Evolutionary conservation across 495 filamentous ascomycete species (phyloP), one percentile per base, ranked within the genome.

Genomic region (Hyaloscypha variabilis): DNA sequence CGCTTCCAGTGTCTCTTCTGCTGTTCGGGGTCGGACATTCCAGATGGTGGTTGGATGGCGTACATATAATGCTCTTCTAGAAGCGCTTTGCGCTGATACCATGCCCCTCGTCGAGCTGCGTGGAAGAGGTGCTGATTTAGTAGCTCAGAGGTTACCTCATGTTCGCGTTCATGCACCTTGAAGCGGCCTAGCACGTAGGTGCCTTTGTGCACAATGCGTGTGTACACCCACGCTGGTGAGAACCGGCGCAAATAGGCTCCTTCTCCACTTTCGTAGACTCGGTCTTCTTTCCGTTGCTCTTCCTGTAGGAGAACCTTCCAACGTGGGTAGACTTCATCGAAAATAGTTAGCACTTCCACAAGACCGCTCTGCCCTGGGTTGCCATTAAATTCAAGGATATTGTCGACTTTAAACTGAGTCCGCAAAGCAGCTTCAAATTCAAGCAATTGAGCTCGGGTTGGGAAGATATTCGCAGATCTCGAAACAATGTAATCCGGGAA

Each of bases 81-180:
- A 6, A 99, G 77, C 1, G 95, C 95, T 77, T 94, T 97, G 19
- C 95, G 91, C 75, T 97, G 93, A 72, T 97, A 98, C 95, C 95
- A 99, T 1, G 88, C 88, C 1, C 95, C 95, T 25, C 94, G 87
- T 28, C 94, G 84, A 17, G 92, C 84, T 46, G 89, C 81, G 73
- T 98, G 94, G 73, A 97, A 97, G 13, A 96, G 83, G 5, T 83
- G 86, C 70, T 98, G 95, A 21, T 74, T 75, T 3, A 99, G 89
- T 2, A 99, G 83, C 68, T 95, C 92, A 1, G 76, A 79, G 1
- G 97, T 77, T 2, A 96, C 75, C 21, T 83, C 78, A 72, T 97
- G 87, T 70, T 99, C 95, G 28, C 88, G 85, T 67, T 81, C 79
- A 76, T 97, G 86, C 58, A 89, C 81, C 72, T 96, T 97, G 66